phyloP scores from a whole-genome alignment of 257 asterid species.

The Ajuga chamaepitys region DNA sequence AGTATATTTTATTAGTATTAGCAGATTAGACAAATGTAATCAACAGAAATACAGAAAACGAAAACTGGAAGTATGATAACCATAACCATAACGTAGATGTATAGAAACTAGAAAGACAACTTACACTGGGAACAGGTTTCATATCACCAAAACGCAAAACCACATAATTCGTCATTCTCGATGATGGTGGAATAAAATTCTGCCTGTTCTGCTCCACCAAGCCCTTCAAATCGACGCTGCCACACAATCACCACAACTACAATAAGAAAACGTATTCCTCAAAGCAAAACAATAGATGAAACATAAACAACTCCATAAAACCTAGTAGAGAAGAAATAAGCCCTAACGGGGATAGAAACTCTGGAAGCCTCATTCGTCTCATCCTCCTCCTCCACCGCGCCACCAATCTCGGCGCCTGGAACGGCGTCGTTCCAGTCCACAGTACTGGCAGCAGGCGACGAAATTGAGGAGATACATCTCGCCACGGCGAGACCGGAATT shows the following conservation, averaged over 20 bases:
- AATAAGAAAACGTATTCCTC: neutral
- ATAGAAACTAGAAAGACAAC: constrained; percentile 3
- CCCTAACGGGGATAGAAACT: constrained; percentile 70
- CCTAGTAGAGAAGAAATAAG: constrained; percentile 94
- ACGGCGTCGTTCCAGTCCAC: constrained; percentile 45
- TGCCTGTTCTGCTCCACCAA: constrained; percentile 80
- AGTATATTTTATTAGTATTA: neutral
- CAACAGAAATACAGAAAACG: neutral
- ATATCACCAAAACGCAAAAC: constrained; percentile 69
- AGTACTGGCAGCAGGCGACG: constrained; percentile 37
- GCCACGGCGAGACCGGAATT: constrained; percentile 22
- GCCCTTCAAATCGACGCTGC: constrained; percentile 87
- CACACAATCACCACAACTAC: constrained; percentile 19
- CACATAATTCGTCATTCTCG: constrained; percentile 92
- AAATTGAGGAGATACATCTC: constrained; percentile 43
- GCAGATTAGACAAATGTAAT: neutral
- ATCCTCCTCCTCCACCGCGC: constrained; percentile 34
- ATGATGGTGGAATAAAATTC: constrained; percentile 65
- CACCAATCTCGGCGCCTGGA: constrained; percentile 26
- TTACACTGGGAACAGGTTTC: constrained; percentile 51
- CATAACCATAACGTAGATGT: neutral
- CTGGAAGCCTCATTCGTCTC: constrained; percentile 25
- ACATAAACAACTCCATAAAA: constrained; percentile 10
- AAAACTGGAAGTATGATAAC: neutral
- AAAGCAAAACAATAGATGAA: neutral